Evolutionary conservation across 2,329 filamentous ascomycete species (phyloP).

Genomic region (Cercospora zeina): DNA sequence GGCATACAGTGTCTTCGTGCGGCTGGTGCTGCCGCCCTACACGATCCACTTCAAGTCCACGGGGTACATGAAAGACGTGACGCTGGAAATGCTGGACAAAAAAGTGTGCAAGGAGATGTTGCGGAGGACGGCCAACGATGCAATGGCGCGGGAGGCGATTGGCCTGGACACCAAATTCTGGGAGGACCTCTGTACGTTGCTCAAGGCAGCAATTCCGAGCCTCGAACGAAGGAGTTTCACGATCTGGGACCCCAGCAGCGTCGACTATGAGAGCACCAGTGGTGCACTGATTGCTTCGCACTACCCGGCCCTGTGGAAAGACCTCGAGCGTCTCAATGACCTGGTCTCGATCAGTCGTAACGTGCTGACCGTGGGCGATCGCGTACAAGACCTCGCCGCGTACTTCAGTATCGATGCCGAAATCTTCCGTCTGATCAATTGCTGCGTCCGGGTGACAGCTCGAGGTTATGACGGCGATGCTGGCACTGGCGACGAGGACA

Average conservation of each 20-base stretch:
- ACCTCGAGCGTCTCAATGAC: conserved; percentile 64
- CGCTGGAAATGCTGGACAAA: conserved; percentile 57
- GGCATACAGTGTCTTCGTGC: conserved; percentile 48
- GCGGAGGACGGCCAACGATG: conserved; percentile 58
- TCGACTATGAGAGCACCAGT: conserved; percentile 59
- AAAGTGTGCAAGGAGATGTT: conserved; percentile 60
- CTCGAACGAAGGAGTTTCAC: conserved; percentile 63
- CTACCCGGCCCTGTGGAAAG: conserved; percentile 59
- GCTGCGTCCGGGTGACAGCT: conserved; percentile 64
- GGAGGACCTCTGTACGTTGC: conserved; percentile 59
- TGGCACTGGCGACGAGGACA: conserved; percentile 61
- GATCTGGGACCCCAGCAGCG: conserved; percentile 57
- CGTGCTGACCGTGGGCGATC: conserved; percentile 60
- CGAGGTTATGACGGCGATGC: conserved; percentile 65
- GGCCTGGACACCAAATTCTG: conserved; percentile 60
- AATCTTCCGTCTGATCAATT: conserved; percentile 62
- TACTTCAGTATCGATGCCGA: conserved; percentile 61
- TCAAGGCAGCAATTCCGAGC: conserved; percentile 61
- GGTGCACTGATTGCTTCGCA: conserved; percentile 63
- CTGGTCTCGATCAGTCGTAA: conserved; percentile 63
- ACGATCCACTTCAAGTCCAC: conserved; percentile 61
- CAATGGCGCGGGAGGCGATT: conserved; percentile 55
- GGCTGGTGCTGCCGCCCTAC: conserved; percentile 51
- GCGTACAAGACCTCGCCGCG: conserved; percentile 63
- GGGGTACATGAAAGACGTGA: conserved; percentile 60